Conservation (phyloP, 2,329 filamentous ascomycete species). For the Monilinia aucupariae region DNA sequence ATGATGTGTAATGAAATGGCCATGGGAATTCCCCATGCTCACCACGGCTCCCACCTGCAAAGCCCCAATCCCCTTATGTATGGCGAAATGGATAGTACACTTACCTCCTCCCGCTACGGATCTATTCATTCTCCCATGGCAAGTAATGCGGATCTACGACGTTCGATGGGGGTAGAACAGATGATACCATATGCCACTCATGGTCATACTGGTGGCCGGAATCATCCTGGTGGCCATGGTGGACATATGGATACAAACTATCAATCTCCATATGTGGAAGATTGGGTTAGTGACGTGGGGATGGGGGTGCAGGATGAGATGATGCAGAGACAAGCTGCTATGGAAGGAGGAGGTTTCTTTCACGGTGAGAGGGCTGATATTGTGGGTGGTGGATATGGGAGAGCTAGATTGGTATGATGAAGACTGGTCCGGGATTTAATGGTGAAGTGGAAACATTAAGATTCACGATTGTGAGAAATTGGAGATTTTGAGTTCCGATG, state of each 20-base stretch:
- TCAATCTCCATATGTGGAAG: slow-evolving; percentile 14
- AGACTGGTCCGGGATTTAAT: background rate
- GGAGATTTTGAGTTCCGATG: background rate
- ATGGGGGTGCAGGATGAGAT: slow-evolving; percentile 1
- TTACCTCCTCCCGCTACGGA: slow-evolving; percentile 11
- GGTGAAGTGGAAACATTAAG: background rate
- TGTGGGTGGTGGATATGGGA: background rate
- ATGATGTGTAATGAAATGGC: slow-evolving; percentile 9
- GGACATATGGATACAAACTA: slow-evolving; percentile 3
- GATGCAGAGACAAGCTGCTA: slow-evolving; percentile 7
- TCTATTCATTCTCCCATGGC: background rate
- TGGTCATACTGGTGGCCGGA: background rate
- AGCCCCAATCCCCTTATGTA: slow-evolving; percentile 1
- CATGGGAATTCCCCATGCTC: background rate
- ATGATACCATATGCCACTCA: background rate
- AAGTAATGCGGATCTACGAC: background rate
- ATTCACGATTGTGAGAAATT: background rate
- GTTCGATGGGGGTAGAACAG: background rate
- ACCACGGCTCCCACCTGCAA: background rate
- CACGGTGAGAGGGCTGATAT: background rate
- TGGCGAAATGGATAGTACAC: slow-evolving; percentile 10
- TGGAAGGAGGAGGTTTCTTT: background rate
- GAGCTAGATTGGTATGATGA: slow-evolving; percentile 1
- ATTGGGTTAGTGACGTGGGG: slow-evolving; percentile 11
- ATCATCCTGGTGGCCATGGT: background rate